These are phyloP conservation scores for Chlamydomonas eustigma DNA, from an alignment of 139 green algal species.

Conservation along the genomic window DNA sequence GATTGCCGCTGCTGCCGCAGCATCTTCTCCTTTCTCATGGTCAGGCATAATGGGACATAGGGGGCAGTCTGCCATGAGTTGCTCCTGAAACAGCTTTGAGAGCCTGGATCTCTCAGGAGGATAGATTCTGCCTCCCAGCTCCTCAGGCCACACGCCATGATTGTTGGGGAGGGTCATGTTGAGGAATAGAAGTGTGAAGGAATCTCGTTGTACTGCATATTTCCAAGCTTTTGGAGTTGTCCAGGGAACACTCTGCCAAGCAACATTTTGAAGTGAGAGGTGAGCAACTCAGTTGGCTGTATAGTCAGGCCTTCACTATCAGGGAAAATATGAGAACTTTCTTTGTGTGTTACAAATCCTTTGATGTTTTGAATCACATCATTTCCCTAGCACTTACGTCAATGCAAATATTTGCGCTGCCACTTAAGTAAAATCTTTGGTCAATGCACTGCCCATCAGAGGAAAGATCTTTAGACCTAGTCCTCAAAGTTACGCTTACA, in stretches of 20 bases:
- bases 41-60: neutral
- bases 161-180: slow-evolving; percentile 1
- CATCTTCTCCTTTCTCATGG: neutral
- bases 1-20: neutral
- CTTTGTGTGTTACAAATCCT: no score
- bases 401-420: no score
- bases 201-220: neutral
- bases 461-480: no score
- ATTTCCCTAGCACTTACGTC: no score
- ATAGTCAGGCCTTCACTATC: no score
- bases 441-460: no score
- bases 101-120: neutral
- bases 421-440: no score
- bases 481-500: no score
- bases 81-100: neutral
- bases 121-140: neutral
- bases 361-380: no score
- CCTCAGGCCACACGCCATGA: neutral
- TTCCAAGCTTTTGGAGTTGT: neutral
- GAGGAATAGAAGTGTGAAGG: neutral
- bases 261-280: no score
- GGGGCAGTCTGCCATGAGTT: neutral
- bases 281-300: no score
- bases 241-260: neutral
- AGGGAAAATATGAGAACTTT: no score